Evolutionary conservation across 2,329 filamentous ascomycete genomes (phyloP).

Genomic region (Calonectria montana): DNA sequence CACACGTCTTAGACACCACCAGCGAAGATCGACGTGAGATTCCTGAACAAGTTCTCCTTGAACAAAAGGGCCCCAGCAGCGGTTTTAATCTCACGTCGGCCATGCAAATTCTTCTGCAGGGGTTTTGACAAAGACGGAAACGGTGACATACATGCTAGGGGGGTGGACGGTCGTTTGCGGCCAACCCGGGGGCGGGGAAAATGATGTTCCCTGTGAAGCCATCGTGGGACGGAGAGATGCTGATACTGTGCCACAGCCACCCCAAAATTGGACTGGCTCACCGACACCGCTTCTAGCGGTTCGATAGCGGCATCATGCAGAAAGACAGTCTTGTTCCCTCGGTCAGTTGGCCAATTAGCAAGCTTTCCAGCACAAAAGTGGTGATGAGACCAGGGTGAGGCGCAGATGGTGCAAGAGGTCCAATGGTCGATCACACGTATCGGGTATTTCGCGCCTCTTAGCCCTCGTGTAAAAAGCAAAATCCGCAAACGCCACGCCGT

Average conservation of each 20-base stretch:
- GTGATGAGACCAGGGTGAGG: slow-evolving; percentile 45
- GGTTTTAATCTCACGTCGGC: slow-evolving; percentile 41
- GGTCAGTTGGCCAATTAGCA: slow-evolving; percentile 40
- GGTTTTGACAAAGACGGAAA: slow-evolving; percentile 43
- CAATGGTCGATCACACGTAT: slow-evolving; percentile 43
- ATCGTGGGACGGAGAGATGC: slow-evolving; percentile 40
- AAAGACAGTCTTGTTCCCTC: slow-evolving; percentile 36
- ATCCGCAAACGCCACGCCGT: slow-evolving; percentile 23
- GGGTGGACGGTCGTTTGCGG: slow-evolving; percentile 42
- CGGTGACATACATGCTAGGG: slow-evolving; percentile 43
- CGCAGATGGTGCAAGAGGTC: slow-evolving; percentile 44
- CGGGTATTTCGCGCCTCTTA: slow-evolving; percentile 42
- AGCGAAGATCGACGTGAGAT: slow-evolving; percentile 24
- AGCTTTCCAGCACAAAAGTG: slow-evolving; percentile 39
- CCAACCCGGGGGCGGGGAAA: slow-evolving; percentile 38
- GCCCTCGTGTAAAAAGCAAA: slow-evolving; percentile 38
- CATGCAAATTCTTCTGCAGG: slow-evolving; percentile 38
- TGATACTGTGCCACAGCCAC: slow-evolving; percentile 42
- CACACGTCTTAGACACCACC: slow-evolving; percentile 2
- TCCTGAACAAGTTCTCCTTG: slow-evolving; percentile 28
- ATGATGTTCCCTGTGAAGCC: slow-evolving; percentile 44
- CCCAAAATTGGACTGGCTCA: slow-evolving; percentile 42
- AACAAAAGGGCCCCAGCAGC: slow-evolving; percentile 33
- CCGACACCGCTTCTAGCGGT: slow-evolving; percentile 44
- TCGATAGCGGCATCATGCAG: slow-evolving; percentile 45